A percentile compares a stretch with the other conserved stretches of the same genome.
Conservation (phyloP, 306 rosid species). For the Luffa aegyptiaca region DNA sequence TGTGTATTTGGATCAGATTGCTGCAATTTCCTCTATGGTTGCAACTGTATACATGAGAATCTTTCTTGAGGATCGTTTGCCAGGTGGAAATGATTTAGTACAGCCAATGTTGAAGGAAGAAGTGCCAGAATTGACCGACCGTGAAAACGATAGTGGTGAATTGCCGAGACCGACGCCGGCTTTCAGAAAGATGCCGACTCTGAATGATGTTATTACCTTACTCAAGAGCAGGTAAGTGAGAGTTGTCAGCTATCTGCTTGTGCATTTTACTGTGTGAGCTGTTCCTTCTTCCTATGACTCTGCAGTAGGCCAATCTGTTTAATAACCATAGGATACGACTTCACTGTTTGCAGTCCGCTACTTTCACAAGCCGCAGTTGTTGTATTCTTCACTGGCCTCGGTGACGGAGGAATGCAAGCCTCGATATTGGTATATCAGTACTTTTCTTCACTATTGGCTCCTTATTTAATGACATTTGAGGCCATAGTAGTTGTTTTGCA, state of each 20-base stretch:
- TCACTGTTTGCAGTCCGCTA: conserved; percentile 44
- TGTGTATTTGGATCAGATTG: conserved; percentile 29
- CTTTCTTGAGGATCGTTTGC: conserved; percentile 58
- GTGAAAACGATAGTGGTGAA: conserved; percentile 11
- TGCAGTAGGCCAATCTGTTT: not conserved
- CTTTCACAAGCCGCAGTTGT: conserved; percentile 65
- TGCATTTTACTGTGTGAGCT: not conserved
- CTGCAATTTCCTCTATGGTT: conserved; percentile 47
- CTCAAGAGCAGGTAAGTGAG: conserved; percentile 46
- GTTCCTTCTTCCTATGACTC: not conserved
- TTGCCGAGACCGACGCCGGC: conserved; percentile 3
- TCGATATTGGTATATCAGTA: conserved; percentile 43
- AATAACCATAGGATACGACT: not conserved
- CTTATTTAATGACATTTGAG: not conserved
- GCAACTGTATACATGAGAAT: conserved; percentile 70
- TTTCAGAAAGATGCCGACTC: conserved; percentile 43
- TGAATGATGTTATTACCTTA: conserved; percentile 34
- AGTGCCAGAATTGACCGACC: not conserved
- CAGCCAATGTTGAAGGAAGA: conserved; percentile 52
- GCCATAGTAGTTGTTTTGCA: not conserved
- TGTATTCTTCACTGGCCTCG: conserved; percentile 59
- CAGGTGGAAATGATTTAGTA: conserved; percentile 16
- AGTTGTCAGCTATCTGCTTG: not conserved
- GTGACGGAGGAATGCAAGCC: conserved; percentile 61
- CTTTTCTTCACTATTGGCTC: not conserved